Percentiles rank a stretch among this genome's conserved stretches.
phyloP scores from a whole-genome alignment of 1,139 yeast genomes.

The Hyphopichia khmerensis region DNA sequence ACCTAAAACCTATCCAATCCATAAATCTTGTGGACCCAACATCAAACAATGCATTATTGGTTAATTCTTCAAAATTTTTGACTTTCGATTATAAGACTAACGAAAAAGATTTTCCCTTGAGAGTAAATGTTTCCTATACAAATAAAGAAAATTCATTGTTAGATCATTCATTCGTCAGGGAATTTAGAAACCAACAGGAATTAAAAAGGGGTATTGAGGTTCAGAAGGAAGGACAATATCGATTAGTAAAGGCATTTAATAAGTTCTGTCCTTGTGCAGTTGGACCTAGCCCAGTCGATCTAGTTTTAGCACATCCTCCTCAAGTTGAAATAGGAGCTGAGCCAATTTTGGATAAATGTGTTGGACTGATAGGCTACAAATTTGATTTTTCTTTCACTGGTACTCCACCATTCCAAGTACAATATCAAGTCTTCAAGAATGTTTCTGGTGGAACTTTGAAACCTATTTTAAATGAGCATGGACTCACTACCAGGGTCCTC shows the following conservation, averaged over 20 bases:
- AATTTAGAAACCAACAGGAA: constrained; percentile 32
- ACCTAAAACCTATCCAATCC: constrained; percentile 63
- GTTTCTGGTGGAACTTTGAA: constrained; percentile 28
- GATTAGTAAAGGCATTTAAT: constrained; percentile 52
- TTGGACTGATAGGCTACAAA: constrained; percentile 81
- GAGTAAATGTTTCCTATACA: constrained; percentile 36
- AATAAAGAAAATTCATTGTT: constrained; percentile 24
- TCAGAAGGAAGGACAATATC: constrained; percentile 63
- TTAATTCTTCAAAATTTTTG: constrained; percentile 14
- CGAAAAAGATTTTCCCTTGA: constrained; percentile 44
- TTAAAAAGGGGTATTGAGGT: constrained; percentile 36
- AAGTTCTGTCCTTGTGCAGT: constrained; percentile 65
- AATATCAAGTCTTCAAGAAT: constrained; percentile 58
- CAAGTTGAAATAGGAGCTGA: constrained; percentile 50
- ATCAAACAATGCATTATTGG: constrained; percentile 43
- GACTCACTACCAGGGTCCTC: constrained; percentile 24
- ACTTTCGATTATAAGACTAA: background rate
- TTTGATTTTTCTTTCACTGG: constrained; percentile 75
- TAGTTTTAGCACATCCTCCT: constrained; percentile 44
- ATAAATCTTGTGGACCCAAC: constrained; percentile 36
- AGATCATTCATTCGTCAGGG: constrained; percentile 28
- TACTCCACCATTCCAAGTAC: constrained; percentile 74
- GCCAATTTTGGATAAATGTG: constrained; percentile 80
- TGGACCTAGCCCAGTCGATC: constrained; percentile 19
- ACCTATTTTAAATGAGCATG: constrained; percentile 33